Percentiles rank a stretch among this genome's conserved stretches.
Conservation (phyloP, 345 rosid species). For the Dipteronia sinensis region DNA sequence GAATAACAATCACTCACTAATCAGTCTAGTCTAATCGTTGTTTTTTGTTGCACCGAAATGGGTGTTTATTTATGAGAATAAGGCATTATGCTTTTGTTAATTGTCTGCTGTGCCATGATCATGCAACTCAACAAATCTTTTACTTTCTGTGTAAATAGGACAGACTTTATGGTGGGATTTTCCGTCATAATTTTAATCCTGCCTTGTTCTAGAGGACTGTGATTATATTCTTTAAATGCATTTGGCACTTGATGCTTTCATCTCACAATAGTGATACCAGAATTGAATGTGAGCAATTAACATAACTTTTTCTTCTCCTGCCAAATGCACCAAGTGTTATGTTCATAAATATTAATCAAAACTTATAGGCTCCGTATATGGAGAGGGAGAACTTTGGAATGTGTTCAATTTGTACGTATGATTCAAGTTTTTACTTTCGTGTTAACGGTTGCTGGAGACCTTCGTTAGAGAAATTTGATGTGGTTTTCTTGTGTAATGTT, state of each 20-base stretch:
- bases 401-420: background rate
- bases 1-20: background rate
- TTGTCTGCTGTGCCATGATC: background rate
- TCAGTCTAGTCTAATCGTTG: background rate
- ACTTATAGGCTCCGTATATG: background rate
- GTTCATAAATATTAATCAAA: background rate
- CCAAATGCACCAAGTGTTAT: background rate
- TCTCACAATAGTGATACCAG: background rate
- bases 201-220: background rate
- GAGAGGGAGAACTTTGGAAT: background rate
- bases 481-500: slow-evolving; percentile 19
- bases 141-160: background rate
- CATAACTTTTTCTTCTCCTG: background rate
- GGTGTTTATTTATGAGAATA: slow-evolving; percentile 7
- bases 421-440: background rate
- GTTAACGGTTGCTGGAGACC: slow-evolving; percentile 6
- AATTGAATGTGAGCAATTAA: background rate
- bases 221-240: background rate
- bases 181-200: slow-evolving; percentile 2
- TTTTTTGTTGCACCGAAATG: background rate
- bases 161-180: background rate
- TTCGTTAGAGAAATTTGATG: background rate
- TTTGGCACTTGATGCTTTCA: background rate
- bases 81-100: background rate
- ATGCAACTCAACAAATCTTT: background rate